Evolutionary conservation across 2,329 filamentous ascomycete genomes (phyloP).

Genomic region (Fusarium decemcellulare): DNA sequence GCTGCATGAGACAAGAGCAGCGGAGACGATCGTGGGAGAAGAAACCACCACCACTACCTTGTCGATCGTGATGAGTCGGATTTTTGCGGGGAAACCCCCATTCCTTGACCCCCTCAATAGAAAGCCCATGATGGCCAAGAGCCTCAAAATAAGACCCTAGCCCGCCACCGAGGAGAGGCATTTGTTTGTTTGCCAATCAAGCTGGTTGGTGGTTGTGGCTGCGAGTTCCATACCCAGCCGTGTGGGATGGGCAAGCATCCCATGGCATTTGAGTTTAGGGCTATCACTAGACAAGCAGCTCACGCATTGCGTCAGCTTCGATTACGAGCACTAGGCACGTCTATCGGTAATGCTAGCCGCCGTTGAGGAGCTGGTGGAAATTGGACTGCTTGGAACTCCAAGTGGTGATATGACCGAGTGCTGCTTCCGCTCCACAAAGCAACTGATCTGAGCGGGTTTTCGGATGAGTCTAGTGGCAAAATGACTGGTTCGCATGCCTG

Average conservation of each 20-base stretch:
- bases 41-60: slow-evolving; percentile 6
- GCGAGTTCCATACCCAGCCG: slow-evolving; percentile 20
- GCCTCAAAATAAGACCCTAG: slow-evolving; percentile 39
- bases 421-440: no score
- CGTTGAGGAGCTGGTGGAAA: slow-evolving; percentile 42
- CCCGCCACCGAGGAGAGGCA: slow-evolving; percentile 23
- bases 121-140: slow-evolving; percentile 21
- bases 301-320: slow-evolving; percentile 44
- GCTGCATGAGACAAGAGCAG: slow-evolving; percentile 32
- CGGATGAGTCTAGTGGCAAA: slow-evolving; percentile 28
- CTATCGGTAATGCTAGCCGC: slow-evolving; percentile 32
- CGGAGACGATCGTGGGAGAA: slow-evolving; percentile 1
- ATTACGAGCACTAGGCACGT: slow-evolving; percentile 40
- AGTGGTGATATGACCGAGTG: no score
- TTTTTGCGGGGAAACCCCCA: slow-evolving; percentile 31
- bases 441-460: slow-evolving; percentile 3
- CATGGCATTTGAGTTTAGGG: slow-evolving; percentile 39
- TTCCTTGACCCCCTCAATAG: slow-evolving; percentile 17
- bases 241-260: slow-evolving; percentile 38
- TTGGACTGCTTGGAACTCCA: slow-evolving; percentile 16
- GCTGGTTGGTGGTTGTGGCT: slow-evolving; percentile 16
- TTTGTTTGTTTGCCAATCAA: slow-evolving; percentile 21
- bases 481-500: slow-evolving; percentile 38
- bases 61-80: slow-evolving; percentile 27
- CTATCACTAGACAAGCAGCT: slow-evolving; percentile 44